Base-by-base conservation (phyloP, 768 basidiomycete species). In the Psilocybe subaeruginosa region DNA sequence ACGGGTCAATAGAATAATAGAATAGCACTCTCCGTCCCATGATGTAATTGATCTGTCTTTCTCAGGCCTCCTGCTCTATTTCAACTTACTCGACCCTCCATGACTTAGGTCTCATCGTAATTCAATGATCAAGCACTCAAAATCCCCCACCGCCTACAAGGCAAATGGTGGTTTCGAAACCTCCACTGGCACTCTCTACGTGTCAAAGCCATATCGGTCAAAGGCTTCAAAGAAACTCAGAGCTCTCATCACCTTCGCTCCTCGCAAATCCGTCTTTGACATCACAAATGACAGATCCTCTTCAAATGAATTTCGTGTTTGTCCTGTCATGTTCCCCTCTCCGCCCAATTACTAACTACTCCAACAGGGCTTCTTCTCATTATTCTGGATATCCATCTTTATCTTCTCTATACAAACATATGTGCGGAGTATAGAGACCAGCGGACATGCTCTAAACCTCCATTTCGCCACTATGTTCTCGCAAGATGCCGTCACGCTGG, bases 331-430 rank as follows among this genome's bases (percentile, higher is more conserved):
- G 50, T 47, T 30, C 27, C 53, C 39, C 16, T 39, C 51, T 27
- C n/a, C n/a, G 33, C 45, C 33, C 41, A 2, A 30, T 47, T 47
- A 51, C 54, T 63, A 47, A 56, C 61, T 19, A 61, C 29, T 23
- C 49, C 11, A 58, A 49, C 67, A 92, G 89, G 97, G 97, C 1
- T 99, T 99, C 79, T 98, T 95, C 75, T 86, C 91, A 3, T 83
- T 99, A 53, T 99, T 99, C 77, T 99, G 97, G 88, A 87, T 92
- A 58, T 89, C 89, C 19, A 85, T 96, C 65, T 95, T 92, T 68
- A 83, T 97, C 53, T 88, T 94, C 70, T 85, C 89, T 9, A 71
- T 95, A 43, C 83, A 89, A 66, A 92, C 91, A 3, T 93, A 92
- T 74, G 78, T 93, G 55, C 83, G 81, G 54, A 88, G 88, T 71